Conservation (phyloP, 345 rosid species). For the Populus alba region DNA sequence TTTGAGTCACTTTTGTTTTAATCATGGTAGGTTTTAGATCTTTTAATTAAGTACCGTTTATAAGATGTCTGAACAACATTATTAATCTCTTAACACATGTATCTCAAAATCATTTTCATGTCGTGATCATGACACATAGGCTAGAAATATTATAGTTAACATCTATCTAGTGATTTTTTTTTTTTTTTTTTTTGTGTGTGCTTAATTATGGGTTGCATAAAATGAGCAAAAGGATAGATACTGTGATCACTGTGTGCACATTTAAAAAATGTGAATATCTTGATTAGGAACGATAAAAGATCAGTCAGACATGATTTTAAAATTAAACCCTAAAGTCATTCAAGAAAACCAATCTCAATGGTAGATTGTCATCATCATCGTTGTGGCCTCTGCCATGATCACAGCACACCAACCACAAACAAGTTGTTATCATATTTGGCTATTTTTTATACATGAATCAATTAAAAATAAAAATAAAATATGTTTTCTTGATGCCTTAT, state of each 20-base stretch:
- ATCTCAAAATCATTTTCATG: neutral
- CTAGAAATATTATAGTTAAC: neutral
- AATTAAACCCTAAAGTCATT: neutral
- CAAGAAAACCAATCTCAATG: neutral
- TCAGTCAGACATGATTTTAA: neutral
- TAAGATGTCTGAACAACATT: conserved; percentile 13
- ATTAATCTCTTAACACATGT: neutral
- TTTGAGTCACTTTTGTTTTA: conserved; percentile 15
- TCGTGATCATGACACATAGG: neutral
- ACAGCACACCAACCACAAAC: conserved; percentile 2
- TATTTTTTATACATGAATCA: neutral
- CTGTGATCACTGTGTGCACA: neutral
- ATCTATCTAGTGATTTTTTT: neutral
- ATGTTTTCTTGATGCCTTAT: conserved; percentile 21
- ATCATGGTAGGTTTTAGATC: conserved; percentile 19
- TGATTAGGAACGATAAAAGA: neutral
- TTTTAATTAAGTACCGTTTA: conserved; percentile 8
- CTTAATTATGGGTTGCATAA: neutral
- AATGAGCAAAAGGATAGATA: neutral
- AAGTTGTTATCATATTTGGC: neutral
- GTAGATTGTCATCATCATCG: conserved; percentile 25
- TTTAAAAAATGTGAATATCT: neutral
- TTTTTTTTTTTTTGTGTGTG: too few species aligned
- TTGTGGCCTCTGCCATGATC: conserved; percentile 7
- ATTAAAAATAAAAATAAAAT: neutral